Percentiles rank a stretch among this genome's conserved stretches.
Conservation (phyloP, 495 filamentous ascomycete genomes). For the Chlorociboria aeruginascens region DNA sequence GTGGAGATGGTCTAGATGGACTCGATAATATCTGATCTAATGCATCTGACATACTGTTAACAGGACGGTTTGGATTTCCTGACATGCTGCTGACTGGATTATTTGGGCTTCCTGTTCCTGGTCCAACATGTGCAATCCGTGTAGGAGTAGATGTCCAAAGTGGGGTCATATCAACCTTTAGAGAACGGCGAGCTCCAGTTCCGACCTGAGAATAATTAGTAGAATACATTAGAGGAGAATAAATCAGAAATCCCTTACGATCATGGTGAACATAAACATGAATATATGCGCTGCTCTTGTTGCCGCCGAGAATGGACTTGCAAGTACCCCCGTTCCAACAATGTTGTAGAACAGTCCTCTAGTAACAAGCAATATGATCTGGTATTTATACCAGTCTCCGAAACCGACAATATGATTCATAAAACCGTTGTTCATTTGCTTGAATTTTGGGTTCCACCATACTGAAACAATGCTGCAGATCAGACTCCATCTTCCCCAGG, state of each 20-base stretch:
- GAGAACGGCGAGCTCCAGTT: slow-evolving; percentile 33
- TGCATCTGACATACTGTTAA: slow-evolving; percentile 13
- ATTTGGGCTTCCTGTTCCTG: slow-evolving; percentile 1
- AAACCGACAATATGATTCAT: slow-evolving; percentile 53
- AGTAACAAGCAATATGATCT: slow-evolving; percentile 46
- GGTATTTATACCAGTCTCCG: slow-evolving; percentile 55
- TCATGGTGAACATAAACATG: slow-evolving; percentile 37
- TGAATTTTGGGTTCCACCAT: slow-evolving; percentile 71
- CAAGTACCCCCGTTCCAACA: slow-evolving; percentile 35
- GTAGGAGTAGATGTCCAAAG: slow-evolving; percentile 34
- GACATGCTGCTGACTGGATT: slow-evolving; percentile 7
- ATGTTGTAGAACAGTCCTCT: slow-evolving; percentile 41
- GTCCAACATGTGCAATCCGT: slow-evolving; percentile 2
- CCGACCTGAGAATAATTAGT: slow-evolving; percentile 28
- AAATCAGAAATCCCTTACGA: slow-evolving; percentile 34
- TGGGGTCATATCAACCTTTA: slow-evolving; percentile 43
- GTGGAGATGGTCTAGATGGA: slow-evolving; percentile 29
- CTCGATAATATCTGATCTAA: slow-evolving; percentile 20
- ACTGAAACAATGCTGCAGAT: slow-evolving; percentile 41
- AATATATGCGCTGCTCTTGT: slow-evolving; percentile 42
- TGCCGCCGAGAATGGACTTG: slow-evolving; percentile 27
- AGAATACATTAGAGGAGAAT: background rate
- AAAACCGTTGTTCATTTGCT: slow-evolving; percentile 49
- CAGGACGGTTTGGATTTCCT: background rate
- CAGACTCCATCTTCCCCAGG: slow-evolving; percentile 27